phyloP scores from a whole-genome alignment of 73 alveolate genomes.

The Paramecium sonneborni region DNA sequence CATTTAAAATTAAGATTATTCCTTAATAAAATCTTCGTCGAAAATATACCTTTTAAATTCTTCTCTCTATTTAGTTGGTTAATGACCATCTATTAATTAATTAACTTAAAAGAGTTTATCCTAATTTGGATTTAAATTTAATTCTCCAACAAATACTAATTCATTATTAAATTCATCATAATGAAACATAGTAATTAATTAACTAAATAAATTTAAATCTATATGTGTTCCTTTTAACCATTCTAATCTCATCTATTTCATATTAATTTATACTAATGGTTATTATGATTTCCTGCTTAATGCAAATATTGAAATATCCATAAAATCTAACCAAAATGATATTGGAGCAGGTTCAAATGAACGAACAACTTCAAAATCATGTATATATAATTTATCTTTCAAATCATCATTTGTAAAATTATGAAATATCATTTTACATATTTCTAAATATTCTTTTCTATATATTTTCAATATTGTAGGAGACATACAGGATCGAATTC shows the following conservation, averaged over 20 bases:
- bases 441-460: conserved; percentile 58
- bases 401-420: conserved; percentile 61
- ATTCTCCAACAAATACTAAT: conserved; percentile 43
- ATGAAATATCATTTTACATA: conserved; percentile 58
- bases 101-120: neutral
- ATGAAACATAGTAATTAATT: conserved; percentile 29
- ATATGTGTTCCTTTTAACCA: conserved; percentile 41
- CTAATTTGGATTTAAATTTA: neutral
- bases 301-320: conserved; percentile 49
- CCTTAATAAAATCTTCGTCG: neutral
- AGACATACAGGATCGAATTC: conserved; percentile 52
- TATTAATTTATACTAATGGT: conserved; percentile 22
- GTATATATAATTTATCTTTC: conserved; percentile 49
- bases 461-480: conserved; percentile 45
- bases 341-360: conserved; percentile 64
- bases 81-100: neutral
- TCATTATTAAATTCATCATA: conserved; percentile 50
- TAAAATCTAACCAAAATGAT: conserved; percentile 57
- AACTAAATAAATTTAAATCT: conserved; percentile 42
- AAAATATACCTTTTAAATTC: neutral
- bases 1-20: neutral
- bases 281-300: neutral
- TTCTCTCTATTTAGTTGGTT: neutral
- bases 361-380: conserved; percentile 34
- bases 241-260: conserved; percentile 54